Evolutionary conservation across 257 asterid species (phyloP).

Genomic region (Solanum virginianum): DNA sequence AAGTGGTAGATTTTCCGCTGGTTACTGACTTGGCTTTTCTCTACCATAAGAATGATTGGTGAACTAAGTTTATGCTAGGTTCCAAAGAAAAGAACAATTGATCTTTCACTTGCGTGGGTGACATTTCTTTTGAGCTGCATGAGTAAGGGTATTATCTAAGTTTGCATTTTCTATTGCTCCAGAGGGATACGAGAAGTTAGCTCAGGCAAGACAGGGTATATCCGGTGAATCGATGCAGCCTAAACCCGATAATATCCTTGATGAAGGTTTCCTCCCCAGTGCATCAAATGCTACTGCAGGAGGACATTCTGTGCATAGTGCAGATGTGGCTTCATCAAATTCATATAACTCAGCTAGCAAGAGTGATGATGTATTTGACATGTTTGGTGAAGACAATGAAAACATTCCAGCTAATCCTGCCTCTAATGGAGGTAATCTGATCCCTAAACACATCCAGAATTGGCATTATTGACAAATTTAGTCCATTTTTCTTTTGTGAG

Average conservation of each 20-base stretch:
- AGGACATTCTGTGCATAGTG: background rate
- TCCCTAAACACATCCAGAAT: background rate
- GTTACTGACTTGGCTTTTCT: background rate
- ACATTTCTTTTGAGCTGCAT: background rate
- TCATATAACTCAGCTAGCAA: background rate
- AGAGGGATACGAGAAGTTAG: conserved; percentile 85
- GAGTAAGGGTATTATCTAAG: background rate
- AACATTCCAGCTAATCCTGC: conserved; percentile 27
- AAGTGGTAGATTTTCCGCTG: background rate
- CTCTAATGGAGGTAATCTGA: conserved; percentile 27
- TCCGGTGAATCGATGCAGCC: conserved; percentile 16
- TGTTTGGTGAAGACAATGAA: conserved; percentile 76
- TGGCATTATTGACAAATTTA: background rate
- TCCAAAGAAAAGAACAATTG: background rate
- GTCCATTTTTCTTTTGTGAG: background rate
- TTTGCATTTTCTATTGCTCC: conserved; percentile 3
- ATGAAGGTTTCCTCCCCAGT: background rate
- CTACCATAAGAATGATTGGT: background rate
- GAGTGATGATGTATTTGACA: conserved; percentile 49
- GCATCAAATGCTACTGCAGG: conserved; percentile 1
- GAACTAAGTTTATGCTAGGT: background rate
- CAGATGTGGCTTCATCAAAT: conserved; percentile 2
- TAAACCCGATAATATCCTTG: conserved; percentile 8
- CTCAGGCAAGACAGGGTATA: conserved; percentile 25
- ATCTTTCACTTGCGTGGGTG: background rate